phyloP scores from a whole-genome alignment of 148 eudicot genomes.

The Silene uniflora region DNA sequence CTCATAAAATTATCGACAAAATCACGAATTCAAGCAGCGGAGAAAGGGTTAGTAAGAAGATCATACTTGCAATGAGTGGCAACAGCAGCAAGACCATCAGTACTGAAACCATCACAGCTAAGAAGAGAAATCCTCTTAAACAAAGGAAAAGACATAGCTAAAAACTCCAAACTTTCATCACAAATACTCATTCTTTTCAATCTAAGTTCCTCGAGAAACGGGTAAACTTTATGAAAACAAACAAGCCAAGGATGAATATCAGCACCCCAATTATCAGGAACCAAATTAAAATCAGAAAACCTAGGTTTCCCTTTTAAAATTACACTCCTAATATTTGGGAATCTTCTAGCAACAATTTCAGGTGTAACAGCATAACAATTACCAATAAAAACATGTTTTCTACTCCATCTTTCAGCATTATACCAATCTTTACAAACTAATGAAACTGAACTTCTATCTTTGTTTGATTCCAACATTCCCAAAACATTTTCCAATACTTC shows the following conservation, averaged over 20 bases:
- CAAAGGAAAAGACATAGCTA: conserved; percentile 46
- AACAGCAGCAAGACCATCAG: conserved; percentile 68
- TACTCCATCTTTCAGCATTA: conserved; percentile 69
- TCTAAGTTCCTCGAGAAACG: conserved; percentile 78
- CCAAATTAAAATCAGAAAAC: conserved; percentile 77
- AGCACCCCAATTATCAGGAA: conserved; percentile 84
- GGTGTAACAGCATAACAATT: conserved; percentile 86
- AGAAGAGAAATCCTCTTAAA: conserved; percentile 62
- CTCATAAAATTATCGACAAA: background rate
- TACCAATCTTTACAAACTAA: conserved; percentile 87
- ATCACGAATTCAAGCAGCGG: too few species aligned
- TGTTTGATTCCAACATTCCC: conserved; percentile 45
- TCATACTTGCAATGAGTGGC: conserved; percentile 82
- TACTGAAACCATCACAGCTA: conserved; percentile 84
- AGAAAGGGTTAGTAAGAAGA: background rate
- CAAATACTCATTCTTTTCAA: conserved; percentile 73
- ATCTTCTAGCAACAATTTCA: conserved; percentile 60
- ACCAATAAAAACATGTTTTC: conserved; percentile 62
- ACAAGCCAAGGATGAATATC: conserved; percentile 62
- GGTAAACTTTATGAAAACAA: conserved; percentile 51
- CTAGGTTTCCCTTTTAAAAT: conserved; percentile 69
- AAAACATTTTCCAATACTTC: conserved; percentile 66
- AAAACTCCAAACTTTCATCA: conserved; percentile 75
- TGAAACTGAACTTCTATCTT: conserved; percentile 64
- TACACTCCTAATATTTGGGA: conserved; percentile 63